A percentile compares a stretch with the other conserved stretches of the same genome.
Evolutionary conservation across 2,329 filamentous ascomycete genomes (phyloP).

Genomic region (Cercospora sp.): DNA sequence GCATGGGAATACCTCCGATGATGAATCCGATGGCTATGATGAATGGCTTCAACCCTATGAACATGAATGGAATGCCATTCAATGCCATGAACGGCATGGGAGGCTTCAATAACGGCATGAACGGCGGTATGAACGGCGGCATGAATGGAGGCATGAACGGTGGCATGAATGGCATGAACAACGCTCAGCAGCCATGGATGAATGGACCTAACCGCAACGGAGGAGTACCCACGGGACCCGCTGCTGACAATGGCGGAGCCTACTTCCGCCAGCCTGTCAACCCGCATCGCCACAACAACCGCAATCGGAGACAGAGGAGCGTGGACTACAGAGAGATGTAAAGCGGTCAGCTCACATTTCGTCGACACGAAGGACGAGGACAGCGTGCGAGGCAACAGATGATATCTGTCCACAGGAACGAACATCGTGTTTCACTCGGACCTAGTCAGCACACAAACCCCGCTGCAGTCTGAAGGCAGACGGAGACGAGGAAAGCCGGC

Average conservation of each 20-base stretch:
- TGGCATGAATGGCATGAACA: constrained; percentile 37
- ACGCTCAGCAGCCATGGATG: constrained; percentile 37
- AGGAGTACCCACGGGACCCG: constrained; percentile 56
- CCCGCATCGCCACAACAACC: constrained; percentile 82
- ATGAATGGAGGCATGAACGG: constrained; percentile 40
- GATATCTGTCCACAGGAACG: not conserved
- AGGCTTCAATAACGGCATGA: constrained; percentile 35
- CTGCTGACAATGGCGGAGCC: constrained; percentile 68
- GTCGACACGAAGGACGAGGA: not conserved
- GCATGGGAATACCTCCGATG: constrained; percentile 16
- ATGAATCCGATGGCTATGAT: constrained; percentile 5
- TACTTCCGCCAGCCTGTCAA: constrained; percentile 97
- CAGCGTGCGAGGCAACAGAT: not conserved
- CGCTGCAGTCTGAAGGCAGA: not conserved
- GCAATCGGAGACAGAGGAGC: constrained; percentile 74
- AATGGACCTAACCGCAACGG: constrained; percentile 63
- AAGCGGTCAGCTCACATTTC: not conserved
- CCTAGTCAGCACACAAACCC: not conserved
- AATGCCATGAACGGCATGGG: constrained; percentile 40
- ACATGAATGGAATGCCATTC: constrained; percentile 30
- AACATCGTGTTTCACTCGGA: not conserved
- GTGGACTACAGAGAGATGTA: constrained; percentile 87
- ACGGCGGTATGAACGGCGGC: constrained; percentile 38
- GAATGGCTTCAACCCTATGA: constrained; percentile 37
- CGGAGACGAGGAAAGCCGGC: not conserved